Evolutionary conservation across 345 rosid species (phyloP), one percentile per base, ranked within the genome.

Genomic region (Conringia planisiliqua): DNA sequence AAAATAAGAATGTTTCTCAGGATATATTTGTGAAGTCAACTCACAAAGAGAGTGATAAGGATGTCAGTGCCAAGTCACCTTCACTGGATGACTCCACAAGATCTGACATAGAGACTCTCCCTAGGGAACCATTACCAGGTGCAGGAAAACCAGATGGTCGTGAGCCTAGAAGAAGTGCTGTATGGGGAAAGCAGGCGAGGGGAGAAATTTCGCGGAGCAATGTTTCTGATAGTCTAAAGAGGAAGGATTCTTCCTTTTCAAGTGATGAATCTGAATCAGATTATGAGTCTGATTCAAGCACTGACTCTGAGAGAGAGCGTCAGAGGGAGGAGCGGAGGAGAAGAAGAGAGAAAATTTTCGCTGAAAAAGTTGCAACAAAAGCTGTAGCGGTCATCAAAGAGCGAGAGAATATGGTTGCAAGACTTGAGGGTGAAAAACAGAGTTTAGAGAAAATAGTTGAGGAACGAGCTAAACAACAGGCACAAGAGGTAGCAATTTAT

Each of bases 381-480:
- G 91, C 95, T 68, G 83, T 76, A 39, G 89, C 79, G 56, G 89
- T 83, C 46, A 87, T 91, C 71, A 90, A 84, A 84, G 96, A 91
- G 79, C 85, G 85, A 56, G 98, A 94, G 80, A 86, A 94, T 78
- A 67, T 75, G 82, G 90, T 91, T 69, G 98, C 98, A 30, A 87
- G 87, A 81, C 83, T 91, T 70, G 97, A 94, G 79, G 98, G 98
- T 13, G 97, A 94, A 83, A 94, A 94, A 80, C 89, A 86, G 81
- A 90, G 93, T 79, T 77, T 94, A 81, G 98, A 91, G 90, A 94
- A 91, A 78, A 88, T 91, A 81, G 86, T 90, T 14, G 98, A 91
- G 68, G 96, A 90, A 78, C 88, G 87, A 77, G 96, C 97, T 61
- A 94, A 85, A 81, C 98, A 94, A 68, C 97, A 90, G 78, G 98